Evolutionary conservation across 768 basidiomycete genomes (phyloP), one percentile per base, ranked within the genome.

Genomic region (Suillus sp.): DNA sequence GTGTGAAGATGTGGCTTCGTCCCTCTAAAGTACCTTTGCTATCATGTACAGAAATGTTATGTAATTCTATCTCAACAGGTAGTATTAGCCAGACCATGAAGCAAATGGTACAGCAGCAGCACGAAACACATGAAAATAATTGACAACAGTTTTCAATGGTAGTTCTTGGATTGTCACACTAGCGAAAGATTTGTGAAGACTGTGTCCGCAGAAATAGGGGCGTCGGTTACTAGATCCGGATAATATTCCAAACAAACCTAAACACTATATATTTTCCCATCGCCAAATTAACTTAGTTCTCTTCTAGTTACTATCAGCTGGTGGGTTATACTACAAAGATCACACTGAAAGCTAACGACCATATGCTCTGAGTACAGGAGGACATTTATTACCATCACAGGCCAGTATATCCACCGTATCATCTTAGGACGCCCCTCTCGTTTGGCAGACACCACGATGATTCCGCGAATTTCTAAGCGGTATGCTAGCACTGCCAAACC

Each of bases 391-490:
- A 54, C 8, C n/a, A 16, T 22, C 1, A 35, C 34, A 22, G 34
- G n/a, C 34, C 34, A 22, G 0, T 34, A 18, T 32, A 51, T 32
- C 18, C 51, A 32, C 9, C 8, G 9, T 6, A 25, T 37, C 16
- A 25, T 37, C 35, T 25, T 18, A 38, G 35, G 16, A 6, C 35
- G 54, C 35, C 16, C 35, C 16, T 55, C 54, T 55, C 18, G 8
- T 30, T 27, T 50, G 16, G 18, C 50, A 30, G 50, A 22, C 22
- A 35, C 20, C n/a, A 32, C 60, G 2, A 62, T 62, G 61, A 62
- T 62, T 30, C 61, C 61, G 13, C 54, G 61, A 60, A 58, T 59
- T 20, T 37, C 35, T 11, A 59, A 59, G 40, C 61, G 61, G 18
- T 62, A 62, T 30, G 61, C 58, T 6, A 59, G 56, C 11, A 62